Conservation (phyloP, 148 eudicot species). For the Camellia sinensis region DNA sequence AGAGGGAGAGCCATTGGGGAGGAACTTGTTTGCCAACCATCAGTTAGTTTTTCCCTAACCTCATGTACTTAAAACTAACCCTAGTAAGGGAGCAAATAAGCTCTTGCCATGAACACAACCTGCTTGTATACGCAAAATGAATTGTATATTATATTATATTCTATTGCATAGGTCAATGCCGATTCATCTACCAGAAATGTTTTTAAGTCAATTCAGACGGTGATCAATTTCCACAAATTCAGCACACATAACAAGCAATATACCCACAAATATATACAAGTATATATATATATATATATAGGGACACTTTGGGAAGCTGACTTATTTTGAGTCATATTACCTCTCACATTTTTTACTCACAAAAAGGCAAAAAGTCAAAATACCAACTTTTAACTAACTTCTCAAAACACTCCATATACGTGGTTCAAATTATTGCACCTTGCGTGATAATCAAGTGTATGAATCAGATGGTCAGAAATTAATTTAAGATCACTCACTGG, state of each 20-base stretch:
- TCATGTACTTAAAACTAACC: background rate
- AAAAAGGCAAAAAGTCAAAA: no score
- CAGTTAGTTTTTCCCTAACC: no score
- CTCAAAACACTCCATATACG: background rate
- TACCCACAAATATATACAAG: no score
- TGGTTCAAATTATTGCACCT: conserved; percentile 14
- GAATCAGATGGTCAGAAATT: background rate
- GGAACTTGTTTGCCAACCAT: background rate
- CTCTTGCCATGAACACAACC: background rate
- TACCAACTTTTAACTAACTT: no score
- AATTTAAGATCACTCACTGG: background rate
- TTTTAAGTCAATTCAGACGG: conserved; percentile 14
- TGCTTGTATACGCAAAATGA: background rate
- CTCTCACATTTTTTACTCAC: no score
- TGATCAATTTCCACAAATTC: background rate
- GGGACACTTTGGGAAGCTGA: no score
- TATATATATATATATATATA: no score
- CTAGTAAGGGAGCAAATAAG: background rate
- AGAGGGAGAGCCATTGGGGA: background rate
- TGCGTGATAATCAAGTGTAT: conserved; percentile 17
- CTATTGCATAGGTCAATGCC: background rate
- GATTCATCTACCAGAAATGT: background rate
- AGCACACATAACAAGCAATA: background rate
- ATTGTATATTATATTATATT: background rate
- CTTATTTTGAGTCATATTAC: no score